Conservation (phyloP, 331 rosid species). For the Arachis monticola region DNA sequence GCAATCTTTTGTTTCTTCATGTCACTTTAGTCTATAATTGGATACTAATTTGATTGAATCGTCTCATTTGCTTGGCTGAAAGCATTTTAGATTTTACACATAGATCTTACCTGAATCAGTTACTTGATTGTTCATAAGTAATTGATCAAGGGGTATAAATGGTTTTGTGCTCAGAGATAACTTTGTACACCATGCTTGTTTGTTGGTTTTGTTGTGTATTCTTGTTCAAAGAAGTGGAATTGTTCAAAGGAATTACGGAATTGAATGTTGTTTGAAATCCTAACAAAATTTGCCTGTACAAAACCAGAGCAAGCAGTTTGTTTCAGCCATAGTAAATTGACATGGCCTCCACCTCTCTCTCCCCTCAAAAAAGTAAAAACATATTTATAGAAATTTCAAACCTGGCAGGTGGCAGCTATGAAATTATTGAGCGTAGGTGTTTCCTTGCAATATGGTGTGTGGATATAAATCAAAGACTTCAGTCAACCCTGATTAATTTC, state of each 20-base stretch:
- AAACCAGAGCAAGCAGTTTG: not conserved
- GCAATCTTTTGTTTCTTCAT: conserved; percentile 11
- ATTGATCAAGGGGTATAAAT: not conserved
- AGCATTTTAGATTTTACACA: not conserved
- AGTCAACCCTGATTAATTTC: too few relatives aligned
- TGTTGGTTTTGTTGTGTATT: not conserved
- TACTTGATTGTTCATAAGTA: not conserved
- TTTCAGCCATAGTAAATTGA: not conserved
- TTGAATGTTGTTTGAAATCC: not conserved
- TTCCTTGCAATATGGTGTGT: too few relatives aligned
- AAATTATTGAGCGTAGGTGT: too few relatives aligned
- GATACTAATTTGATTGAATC: not conserved
- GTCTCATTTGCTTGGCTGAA: not conserved
- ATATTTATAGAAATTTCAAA: too few relatives aligned
- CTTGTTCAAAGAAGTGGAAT: not conserved
- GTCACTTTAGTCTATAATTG: not conserved
- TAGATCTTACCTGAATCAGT: not conserved
- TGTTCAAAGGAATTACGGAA: not conserved
- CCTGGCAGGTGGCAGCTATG: too few relatives aligned
- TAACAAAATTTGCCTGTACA: not conserved
- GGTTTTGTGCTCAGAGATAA: too few relatives aligned
- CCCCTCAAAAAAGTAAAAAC: too few relatives aligned
- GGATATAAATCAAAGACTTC: too few relatives aligned
- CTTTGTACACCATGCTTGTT: not conserved
- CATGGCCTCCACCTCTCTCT: too few relatives aligned